Evolutionary conservation across 305 asterid species (phyloP).

Genomic region (Fraxinus nigra): DNA sequence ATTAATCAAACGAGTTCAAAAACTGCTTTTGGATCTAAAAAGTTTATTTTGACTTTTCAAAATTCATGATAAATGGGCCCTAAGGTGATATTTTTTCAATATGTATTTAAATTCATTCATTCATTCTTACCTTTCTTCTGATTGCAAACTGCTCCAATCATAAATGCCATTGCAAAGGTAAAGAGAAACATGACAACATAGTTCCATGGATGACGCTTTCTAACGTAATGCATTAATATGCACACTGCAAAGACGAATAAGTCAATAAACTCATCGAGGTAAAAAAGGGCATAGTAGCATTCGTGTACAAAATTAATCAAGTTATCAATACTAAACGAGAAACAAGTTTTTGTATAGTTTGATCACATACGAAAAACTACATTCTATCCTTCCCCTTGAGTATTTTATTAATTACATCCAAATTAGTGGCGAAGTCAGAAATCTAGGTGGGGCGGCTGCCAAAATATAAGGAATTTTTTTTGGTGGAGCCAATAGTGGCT

Average conservation of each 20-base stretch:
- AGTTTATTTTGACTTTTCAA: no score
- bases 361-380: not conserved
- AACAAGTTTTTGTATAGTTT: not conserved
- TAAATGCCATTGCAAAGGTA: conserved; percentile 50
- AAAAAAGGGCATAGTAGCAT: not conserved
- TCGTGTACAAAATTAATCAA: not conserved
- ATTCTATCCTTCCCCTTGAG: not conserved
- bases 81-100: not conserved
- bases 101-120: not conserved
- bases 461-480: no score
- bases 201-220: conserved; percentile 68
- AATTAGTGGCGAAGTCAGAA: not conserved
- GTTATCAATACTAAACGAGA: not conserved
- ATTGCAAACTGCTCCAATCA: conserved; percentile 53
- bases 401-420: not conserved
- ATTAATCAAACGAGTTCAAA: no score
- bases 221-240: conserved; percentile 38
- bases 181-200: conserved; percentile 48
- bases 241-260: conserved; percentile 36
- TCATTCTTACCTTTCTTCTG: conserved; percentile 39
- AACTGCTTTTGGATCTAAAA: no score
- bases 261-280: not conserved
- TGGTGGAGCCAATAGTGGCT: not conserved
- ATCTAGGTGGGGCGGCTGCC: not conserved
- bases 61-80: no score